Percentiles rank a stretch among this genome's conserved stretches.
phyloP scores from a whole-genome alignment of 805 yeast species.

The Torulaspora maleeae region DNA sequence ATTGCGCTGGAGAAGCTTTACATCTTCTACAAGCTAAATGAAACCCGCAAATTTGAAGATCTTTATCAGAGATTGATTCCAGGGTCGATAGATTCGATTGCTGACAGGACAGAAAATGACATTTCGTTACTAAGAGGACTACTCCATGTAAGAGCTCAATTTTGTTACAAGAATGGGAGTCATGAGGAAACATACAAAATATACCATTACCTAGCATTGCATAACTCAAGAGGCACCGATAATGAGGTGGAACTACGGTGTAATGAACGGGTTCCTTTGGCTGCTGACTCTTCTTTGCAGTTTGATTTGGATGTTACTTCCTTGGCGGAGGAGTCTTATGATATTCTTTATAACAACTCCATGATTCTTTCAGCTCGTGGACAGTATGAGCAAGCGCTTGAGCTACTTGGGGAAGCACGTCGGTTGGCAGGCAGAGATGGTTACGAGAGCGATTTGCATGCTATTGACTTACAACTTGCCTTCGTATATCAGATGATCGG shows the following conservation, averaged over 20 bases:
- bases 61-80: constrained; percentile 22
- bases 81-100: constrained; percentile 9
- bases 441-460: constrained; percentile 47
- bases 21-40: constrained; percentile 53
- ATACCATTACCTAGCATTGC: constrained; percentile 44
- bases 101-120: constrained; percentile 9
- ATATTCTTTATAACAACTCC: constrained; percentile 60
- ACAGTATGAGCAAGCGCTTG: constrained; percentile 40
- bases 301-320: constrained; percentile 12
- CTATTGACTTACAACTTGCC: constrained; percentile 58
- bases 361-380: constrained; percentile 47
- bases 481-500: constrained; percentile 47
- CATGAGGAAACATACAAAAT: constrained; percentile 46
- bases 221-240: constrained; percentile 34
- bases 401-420: constrained; percentile 44
- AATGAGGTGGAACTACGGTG: constrained; percentile 52
- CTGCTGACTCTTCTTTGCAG: constrained; percentile 38
- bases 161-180: constrained; percentile 48
- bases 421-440: constrained; percentile 39
- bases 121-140: constrained; percentile 36
- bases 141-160: constrained; percentile 50
- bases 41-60: constrained; percentile 31
- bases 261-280: constrained; percentile 64
- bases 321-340: constrained; percentile 43
- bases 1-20: constrained; percentile 55